Percentiles rank a stretch among this genome's conserved stretches.
These are phyloP conservation scores for Colletotrichum salicis DNA, from an alignment of 2,329 filamentous ascomycete genomes.

Conservation along the genomic window DNA sequence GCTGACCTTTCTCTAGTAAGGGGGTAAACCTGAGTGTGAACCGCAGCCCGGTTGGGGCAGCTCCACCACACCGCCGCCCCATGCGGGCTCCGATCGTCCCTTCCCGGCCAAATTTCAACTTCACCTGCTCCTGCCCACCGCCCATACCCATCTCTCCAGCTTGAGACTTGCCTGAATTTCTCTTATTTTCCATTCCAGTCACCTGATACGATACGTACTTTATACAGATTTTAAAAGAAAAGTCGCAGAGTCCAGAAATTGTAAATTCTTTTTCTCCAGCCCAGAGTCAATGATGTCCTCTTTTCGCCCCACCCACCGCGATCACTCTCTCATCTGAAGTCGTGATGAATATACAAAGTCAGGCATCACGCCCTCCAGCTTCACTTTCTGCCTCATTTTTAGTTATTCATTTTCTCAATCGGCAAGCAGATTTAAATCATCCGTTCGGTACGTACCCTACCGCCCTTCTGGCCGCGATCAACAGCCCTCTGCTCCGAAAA, in stretches of 20 bases:
- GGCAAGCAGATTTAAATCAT: no score
- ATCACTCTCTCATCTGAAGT: not conserved
- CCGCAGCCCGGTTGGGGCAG: not conserved
- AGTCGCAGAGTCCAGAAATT: not conserved
- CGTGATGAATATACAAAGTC: no score
- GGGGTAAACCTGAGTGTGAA: no score
- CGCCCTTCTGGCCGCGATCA: no score
- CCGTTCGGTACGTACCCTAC: no score
- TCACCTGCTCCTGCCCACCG: not conserved
- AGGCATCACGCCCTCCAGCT: no score
- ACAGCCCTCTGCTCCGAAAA: no score
- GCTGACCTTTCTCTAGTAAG: no score
- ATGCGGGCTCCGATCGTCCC: not conserved
- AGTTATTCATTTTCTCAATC: no score
- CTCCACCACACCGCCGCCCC: not conserved
- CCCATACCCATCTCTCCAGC: not conserved
- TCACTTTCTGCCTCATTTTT: no score
- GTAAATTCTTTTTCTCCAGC: no score
- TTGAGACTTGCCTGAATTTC: not conserved
- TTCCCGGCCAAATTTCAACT: not conserved
- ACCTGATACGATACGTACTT: not conserved
- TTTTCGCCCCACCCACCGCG: not conserved
- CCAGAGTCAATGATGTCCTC: not conserved
- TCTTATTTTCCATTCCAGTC: not conserved
- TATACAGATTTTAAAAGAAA: no score